Conservation (phyloP, 1,139 yeast genomes). For the Saccharomyces pastorianus region DNA sequence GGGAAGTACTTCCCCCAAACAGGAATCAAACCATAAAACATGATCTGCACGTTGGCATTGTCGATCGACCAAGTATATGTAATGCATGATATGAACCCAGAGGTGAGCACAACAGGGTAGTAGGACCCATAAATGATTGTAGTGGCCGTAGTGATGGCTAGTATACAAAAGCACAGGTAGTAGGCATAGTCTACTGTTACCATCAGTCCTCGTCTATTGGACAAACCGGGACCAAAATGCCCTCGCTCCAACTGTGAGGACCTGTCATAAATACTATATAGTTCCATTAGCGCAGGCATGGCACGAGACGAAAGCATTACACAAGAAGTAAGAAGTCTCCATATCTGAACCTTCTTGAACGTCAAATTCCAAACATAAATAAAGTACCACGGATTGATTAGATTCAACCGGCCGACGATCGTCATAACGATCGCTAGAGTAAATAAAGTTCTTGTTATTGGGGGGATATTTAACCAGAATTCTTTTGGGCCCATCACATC, state of each 20-base stretch:
- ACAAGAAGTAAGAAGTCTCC: slow-evolving; percentile 26
- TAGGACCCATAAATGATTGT: slow-evolving; percentile 13
- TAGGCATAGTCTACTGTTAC: slow-evolving; percentile 23
- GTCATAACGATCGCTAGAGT: slow-evolving; percentile 6
- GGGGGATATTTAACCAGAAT: slow-evolving; percentile 16
- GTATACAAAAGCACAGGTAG: slow-evolving; percentile 20
- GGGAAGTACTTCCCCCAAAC: slow-evolving; percentile 29
- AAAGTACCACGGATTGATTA: slow-evolving; percentile 7
- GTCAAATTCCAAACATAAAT: slow-evolving; percentile 14
- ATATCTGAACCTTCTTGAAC: slow-evolving; percentile 16
- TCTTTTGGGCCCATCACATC: neutral
- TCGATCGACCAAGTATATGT: slow-evolving; percentile 30
- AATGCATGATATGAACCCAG: slow-evolving; percentile 22
- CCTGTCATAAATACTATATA: slow-evolving; percentile 24
- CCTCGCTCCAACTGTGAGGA: slow-evolving; percentile 23
- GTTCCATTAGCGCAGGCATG: slow-evolving; percentile 23
- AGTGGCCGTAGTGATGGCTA: slow-evolving; percentile 11
- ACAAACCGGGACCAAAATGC: slow-evolving; percentile 10
- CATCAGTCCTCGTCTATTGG: slow-evolving; percentile 8
- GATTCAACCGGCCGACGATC: neutral
- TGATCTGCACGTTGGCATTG: slow-evolving; percentile 23
- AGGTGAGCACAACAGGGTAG: slow-evolving; percentile 13
- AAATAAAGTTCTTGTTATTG: slow-evolving; percentile 16
- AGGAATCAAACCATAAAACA: slow-evolving; percentile 30
- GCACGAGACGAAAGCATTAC: slow-evolving; percentile 20